These are phyloP conservation scores for Aspergillus alliaceus DNA, from an alignment of 2,329 filamentous ascomycete species.

Conservation along the genomic window DNA sequence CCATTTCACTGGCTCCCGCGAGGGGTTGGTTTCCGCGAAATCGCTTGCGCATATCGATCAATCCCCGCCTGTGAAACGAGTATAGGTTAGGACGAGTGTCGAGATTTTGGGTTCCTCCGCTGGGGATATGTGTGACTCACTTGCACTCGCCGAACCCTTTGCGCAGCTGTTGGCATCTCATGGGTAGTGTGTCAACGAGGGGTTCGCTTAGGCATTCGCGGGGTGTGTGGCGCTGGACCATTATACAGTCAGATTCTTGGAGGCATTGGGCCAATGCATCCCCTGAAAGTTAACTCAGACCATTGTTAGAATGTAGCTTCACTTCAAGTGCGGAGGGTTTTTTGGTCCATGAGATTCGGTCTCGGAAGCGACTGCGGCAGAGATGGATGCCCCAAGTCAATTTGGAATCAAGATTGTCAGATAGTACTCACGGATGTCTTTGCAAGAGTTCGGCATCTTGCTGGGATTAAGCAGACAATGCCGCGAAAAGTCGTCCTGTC, in stretches of 20 bases:
- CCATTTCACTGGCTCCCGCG: conserved; percentile 63
- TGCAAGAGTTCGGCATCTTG: conserved; percentile 90
- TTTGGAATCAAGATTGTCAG: conserved; percentile 2
- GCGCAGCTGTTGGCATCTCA: conserved; percentile 87
- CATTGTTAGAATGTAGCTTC: conserved; percentile 17
- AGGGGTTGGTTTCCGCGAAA: conserved; percentile 93
- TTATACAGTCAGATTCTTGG: conserved; percentile 93
- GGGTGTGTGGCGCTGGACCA: conserved; percentile 83
- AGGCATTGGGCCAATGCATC: conserved; percentile 91
- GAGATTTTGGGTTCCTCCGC: background rate
- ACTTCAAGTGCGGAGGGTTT: background rate
- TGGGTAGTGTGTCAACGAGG: conserved; percentile 77
- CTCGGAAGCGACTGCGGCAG: background rate
- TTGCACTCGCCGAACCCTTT: conserved; percentile 94
- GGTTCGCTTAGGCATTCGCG: conserved; percentile 85
- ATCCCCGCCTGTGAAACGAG: conserved; percentile 62
- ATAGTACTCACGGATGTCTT: conserved; percentile 78
- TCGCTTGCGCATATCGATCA: conserved; percentile 98
- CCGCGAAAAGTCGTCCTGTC: background rate
- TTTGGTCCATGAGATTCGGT: background rate
- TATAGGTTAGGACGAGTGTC: background rate
- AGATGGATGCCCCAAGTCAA: background rate
- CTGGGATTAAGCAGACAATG: conserved; percentile 1
- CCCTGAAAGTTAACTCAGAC: conserved; percentile 54
- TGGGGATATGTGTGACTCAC: conserved; percentile 29